Percentiles rank a stretch among this genome's conserved stretches.
These are phyloP conservation scores for Suillus ampliporus DNA, from an alignment of 768 basidiomycete genomes.

Conservation along the genomic window DNA sequence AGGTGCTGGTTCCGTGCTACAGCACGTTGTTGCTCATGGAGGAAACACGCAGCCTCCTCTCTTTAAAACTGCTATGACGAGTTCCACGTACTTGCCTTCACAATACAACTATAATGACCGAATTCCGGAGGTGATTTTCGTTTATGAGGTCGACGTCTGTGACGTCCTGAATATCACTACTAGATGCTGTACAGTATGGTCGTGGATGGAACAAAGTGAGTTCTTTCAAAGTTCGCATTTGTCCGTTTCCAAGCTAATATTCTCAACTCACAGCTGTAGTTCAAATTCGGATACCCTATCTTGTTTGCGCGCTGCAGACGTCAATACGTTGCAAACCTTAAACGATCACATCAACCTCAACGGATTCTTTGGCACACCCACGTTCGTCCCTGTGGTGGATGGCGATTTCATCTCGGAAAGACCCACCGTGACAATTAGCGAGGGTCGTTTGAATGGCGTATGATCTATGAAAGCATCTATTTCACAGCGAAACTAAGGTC, in stretches of 20 bases:
- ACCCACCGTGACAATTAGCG: slow-evolving; percentile 44
- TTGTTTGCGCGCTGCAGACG: slow-evolving; percentile 46
- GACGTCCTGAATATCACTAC: neutral
- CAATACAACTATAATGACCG: slow-evolving; percentile 51
- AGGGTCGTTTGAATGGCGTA: slow-evolving; percentile 50
- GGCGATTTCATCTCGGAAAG: slow-evolving; percentile 50
- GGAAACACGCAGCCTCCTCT: slow-evolving; percentile 51
- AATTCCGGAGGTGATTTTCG: slow-evolving; percentile 44
- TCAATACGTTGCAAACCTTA: slow-evolving; percentile 34
- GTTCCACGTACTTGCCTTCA: slow-evolving; percentile 50
- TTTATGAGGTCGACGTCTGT: neutral
- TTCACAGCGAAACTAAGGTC: slow-evolving; percentile 5
- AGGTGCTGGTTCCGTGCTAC: slow-evolving; percentile 56
- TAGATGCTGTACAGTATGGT: slow-evolving; percentile 41
- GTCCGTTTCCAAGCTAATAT: neutral
- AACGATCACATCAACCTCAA: slow-evolving; percentile 39
- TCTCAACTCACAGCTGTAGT: slow-evolving; percentile 38
- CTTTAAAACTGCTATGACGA: slow-evolving; percentile 50
- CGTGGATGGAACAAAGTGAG: slow-evolving; percentile 43
- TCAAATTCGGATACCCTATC: slow-evolving; percentile 38
- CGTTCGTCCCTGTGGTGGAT: slow-evolving; percentile 53
- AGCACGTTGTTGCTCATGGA: slow-evolving; percentile 52
- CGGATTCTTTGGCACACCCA: slow-evolving; percentile 45
- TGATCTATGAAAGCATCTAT: slow-evolving; percentile 11
- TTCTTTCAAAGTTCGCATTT: neutral